Percentiles rank a stretch among this genome's conserved stretches.
Conservation (phyloP, 805 yeast genomes). For the Zygotorulaspora florentina region DNA sequence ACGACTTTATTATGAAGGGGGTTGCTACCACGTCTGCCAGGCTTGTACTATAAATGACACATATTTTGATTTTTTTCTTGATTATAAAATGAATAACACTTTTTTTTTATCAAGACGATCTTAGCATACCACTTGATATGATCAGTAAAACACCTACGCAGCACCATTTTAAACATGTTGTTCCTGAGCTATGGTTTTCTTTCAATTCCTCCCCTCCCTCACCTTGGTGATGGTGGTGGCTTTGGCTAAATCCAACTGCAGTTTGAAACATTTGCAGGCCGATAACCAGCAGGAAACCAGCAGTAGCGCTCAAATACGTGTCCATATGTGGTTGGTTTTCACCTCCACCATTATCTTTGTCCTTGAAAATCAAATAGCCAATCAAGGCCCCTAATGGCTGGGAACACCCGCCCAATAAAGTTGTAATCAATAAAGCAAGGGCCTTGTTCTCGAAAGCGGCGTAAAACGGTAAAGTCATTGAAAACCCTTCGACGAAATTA, state of each 20-base stretch:
- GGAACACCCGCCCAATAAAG: conserved; percentile 72
- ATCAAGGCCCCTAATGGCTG: conserved; percentile 86
- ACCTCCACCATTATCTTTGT: conserved; percentile 33
- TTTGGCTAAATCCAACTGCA: conserved; percentile 75
- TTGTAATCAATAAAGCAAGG: conserved; percentile 61
- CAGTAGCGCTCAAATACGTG: conserved; percentile 61
- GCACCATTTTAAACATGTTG: conserved; percentile 35
- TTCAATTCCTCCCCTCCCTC: conserved; percentile 24
- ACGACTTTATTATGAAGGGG: not conserved
- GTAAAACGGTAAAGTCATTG: conserved; percentile 87
- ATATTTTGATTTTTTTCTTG: too few species aligned
- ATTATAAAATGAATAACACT: too few species aligned
- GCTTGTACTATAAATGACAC: too few species aligned
- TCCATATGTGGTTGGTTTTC: conserved; percentile 30
- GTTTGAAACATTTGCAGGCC: conserved; percentile 83
- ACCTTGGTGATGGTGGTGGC: conserved; percentile 41
- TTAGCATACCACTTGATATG: conserved; percentile 25
- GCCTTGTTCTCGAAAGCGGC: conserved; percentile 61
- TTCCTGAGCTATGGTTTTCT: conserved; percentile 32
- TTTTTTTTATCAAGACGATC: not conserved
- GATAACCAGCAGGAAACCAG: conserved; percentile 81
- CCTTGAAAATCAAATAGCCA: conserved; percentile 52
- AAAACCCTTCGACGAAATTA: conserved; percentile 90
- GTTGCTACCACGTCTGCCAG: too few species aligned
- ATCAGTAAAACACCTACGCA: conserved; percentile 33